Evolutionary conservation across 1,139 yeast species (phyloP).

Genomic region (Entelexis paramagnoliae): DNA sequence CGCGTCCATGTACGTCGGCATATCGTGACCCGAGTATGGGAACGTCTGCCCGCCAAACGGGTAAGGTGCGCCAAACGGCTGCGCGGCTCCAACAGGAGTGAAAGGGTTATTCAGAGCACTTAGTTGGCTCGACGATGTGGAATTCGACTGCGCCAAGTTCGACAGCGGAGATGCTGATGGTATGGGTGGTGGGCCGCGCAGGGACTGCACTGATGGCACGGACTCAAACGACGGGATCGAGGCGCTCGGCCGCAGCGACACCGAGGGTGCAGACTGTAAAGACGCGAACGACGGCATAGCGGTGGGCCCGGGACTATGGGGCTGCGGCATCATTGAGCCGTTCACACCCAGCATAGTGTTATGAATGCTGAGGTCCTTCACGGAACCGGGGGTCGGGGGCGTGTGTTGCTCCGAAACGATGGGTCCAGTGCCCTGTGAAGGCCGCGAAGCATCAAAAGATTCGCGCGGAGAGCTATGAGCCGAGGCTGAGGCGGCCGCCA

Average conservation of each 20-base stretch:
- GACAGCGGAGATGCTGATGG: constrained; percentile 1
- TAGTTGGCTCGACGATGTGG: neutral
- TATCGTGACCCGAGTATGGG: neutral
- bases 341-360: neutral
- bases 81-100: neutral
- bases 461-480: neutral
- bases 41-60: neutral
- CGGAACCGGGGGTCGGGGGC: neutral
- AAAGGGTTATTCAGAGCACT: neutral
- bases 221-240: constrained; percentile 4
- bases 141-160: neutral
- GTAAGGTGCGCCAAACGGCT: constrained; percentile 2
- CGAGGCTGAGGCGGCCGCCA: neutral
- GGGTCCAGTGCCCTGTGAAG: neutral
- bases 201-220: neutral
- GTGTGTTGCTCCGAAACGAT: neutral
- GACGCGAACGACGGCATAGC: constrained; percentile 1
- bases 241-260: neutral
- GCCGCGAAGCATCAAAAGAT: neutral
- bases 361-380: constrained; percentile 1
- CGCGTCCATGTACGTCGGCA: neutral
- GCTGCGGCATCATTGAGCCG: neutral
- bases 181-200: neutral
- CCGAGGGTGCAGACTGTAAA: neutral
- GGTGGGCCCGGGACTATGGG: neutral